Evolutionary conservation across 805 yeast genomes (phyloP), one percentile per base, ranked within the genome.

Genomic region (Lachancea mirantina): DNA sequence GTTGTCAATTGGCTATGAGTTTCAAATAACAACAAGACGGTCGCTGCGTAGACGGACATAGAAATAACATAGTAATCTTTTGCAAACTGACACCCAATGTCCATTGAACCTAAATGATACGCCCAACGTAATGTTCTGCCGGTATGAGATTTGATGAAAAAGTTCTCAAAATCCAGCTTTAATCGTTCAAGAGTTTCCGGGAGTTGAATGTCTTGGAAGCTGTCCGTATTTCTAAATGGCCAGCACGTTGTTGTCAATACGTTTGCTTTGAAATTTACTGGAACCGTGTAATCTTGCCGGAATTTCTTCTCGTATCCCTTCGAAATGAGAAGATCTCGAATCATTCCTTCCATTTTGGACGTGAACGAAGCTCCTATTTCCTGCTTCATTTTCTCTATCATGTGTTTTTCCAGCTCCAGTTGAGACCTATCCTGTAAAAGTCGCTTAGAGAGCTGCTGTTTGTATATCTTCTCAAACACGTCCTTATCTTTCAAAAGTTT

Each of bases 381-480:
- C 42, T 74, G 78, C 42, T 78, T 74, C 23, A 87, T 61, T 45
- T 74, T 75, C 2, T 76, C 65, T 14, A 87, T 75, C 52, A 85
- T 65, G 17, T 65, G 60, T 49, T 77, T 76, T 53, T 87, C 96
- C 4, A 80, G 58, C 38, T 84, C 89, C 28, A 67, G 60, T 4
- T 52, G 57, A 2, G 72, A 63, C 61, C 57, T 49, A 42, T 66
- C 65, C 36, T 74, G 68, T 23, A 79, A 51, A 25, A 87, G 65
- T 40, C 96, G 67, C 55, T 80, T 84, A 1, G 95, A 95, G 37
- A 88, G 65, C 59, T 84, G 95, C 34, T 78, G 82, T 46, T 85
- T 85, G 56, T 84, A 87, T 40, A 81, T 77, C 25, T 74, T 79
- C 50, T 85, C 95, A 59, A 87, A 88, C 16, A 82, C 62, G 57